Conservation (phyloP, 805 yeast genomes). For the Candida hungchunana region DNA sequence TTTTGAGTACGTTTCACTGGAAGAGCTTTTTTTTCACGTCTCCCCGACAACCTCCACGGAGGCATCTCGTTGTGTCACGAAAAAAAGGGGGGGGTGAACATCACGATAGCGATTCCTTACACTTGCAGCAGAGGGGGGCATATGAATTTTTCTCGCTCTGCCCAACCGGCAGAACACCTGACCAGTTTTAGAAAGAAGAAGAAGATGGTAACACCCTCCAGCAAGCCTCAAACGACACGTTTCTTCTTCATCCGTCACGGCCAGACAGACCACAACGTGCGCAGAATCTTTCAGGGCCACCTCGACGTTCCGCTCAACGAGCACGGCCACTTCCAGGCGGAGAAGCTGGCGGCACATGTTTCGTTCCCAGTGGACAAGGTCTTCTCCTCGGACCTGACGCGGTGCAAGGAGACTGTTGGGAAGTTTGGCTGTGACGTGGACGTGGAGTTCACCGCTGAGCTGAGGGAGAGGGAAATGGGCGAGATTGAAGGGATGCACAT, state of each 20-base stretch:
- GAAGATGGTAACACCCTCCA: too few relatives aligned
- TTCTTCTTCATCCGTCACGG: constrained; percentile 77
- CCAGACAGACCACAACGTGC: constrained; percentile 69
- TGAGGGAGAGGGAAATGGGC: constrained; percentile 80
- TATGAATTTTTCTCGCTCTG: too few relatives aligned
- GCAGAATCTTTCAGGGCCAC: constrained; percentile 78
- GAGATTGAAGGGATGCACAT: constrained; percentile 71
- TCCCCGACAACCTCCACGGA: too few relatives aligned
- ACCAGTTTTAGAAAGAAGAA: too few relatives aligned
- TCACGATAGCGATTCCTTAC: too few relatives aligned
- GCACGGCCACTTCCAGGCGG: constrained; percentile 60
- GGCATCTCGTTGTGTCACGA: too few relatives aligned
- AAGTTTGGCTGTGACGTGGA: constrained; percentile 24
- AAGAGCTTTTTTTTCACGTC: too few relatives aligned
- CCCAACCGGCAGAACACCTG: too few relatives aligned
- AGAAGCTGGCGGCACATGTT: constrained; percentile 44
- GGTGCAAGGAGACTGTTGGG: constrained; percentile 59
- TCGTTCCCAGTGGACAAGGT: constrained; percentile 30
- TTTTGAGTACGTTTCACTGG: too few relatives aligned
- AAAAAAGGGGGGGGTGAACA: too few relatives aligned
- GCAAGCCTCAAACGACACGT: constrained; percentile 39
- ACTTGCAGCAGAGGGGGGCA: too few relatives aligned
- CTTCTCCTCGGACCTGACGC: constrained; percentile 37
- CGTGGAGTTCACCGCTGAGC: constrained; percentile 32
- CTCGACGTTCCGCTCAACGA: constrained; percentile 58